These are phyloP conservation scores for Nepenthes alata DNA, from an alignment of 179 eudicot species.

Conservation along the genomic window DNA sequence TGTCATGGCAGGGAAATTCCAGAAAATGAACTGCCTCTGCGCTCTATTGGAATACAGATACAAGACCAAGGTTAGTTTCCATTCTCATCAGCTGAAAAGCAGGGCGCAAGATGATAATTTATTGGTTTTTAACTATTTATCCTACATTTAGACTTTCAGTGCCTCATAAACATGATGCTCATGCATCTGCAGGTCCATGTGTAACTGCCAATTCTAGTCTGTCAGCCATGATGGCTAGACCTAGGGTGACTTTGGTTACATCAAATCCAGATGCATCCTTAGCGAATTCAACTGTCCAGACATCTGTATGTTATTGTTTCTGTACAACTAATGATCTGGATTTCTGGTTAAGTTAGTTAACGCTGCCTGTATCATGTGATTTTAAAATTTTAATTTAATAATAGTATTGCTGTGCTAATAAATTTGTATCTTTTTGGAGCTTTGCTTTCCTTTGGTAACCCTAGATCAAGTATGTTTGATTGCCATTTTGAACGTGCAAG, in stretches of 20 bases:
- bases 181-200: conserved; percentile 27
- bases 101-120: conserved; percentile 16
- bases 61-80: conserved; percentile 13
- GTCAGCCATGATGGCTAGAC: conserved; percentile 17
- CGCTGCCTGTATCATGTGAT: too few species aligned
- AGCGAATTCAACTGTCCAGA: conserved; percentile 9
- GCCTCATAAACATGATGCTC: conserved; percentile 1
- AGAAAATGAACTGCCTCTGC: conserved; percentile 11
- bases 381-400: too few species aligned
- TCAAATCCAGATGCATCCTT: conserved; percentile 13
- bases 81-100: conserved; percentile 10
- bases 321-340: too few species aligned
- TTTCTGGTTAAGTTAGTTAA: too few species aligned
- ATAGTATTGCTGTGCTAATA: too few species aligned
- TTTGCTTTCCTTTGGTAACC: not conserved
- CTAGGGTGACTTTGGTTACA: conserved; percentile 15
- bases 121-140: not conserved
- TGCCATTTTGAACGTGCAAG: too few species aligned
- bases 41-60: conserved; percentile 12
- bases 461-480: too few species aligned
- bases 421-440: not conserved
- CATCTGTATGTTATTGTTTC: conserved; percentile 18
- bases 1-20: conserved; percentile 8
- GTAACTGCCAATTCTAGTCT: conserved; percentile 15
- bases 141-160: conserved; percentile 1